Evolutionary conservation across 352 stramenopile species (phyloP).

Genomic region (Pythium brachiatum): DNA sequence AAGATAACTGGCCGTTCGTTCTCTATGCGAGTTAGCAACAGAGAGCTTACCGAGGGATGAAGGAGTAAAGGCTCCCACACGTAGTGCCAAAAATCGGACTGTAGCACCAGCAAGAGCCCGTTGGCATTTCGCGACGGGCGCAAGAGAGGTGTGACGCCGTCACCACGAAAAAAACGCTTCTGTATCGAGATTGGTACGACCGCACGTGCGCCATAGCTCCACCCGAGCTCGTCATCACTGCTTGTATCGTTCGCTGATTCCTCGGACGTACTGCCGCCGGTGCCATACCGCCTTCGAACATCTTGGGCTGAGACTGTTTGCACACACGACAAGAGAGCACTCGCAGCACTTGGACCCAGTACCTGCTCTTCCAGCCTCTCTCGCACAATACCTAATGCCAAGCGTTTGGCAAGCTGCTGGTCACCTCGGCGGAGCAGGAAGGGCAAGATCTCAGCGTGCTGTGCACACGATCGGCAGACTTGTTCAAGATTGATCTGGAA

Average conservation of each 20-base stretch:
- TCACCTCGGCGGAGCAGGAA: conserved; percentile 66
- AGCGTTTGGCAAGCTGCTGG: conserved; percentile 37
- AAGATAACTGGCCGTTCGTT: no score
- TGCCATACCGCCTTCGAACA: conserved; percentile 20
- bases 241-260: conserved; percentile 37
- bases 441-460: conserved; percentile 57
- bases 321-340: conserved; percentile 37
- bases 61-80: conserved; percentile 53
- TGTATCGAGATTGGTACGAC: conserved; percentile 23
- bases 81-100: conserved; percentile 56
- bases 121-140: conserved; percentile 30
- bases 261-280: conserved; percentile 18
- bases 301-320: conserved; percentile 45
- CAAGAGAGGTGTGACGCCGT: not conserved
- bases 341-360: conserved; percentile 29
- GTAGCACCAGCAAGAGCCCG: conserved; percentile 46
- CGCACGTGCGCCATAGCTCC: conserved; percentile 8
- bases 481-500: conserved; percentile 64
- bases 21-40: no score
- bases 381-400: conserved; percentile 53
- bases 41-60: conserved; percentile 32
- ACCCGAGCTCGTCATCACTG: conserved; percentile 33
- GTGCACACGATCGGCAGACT: conserved; percentile 54
- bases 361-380: conserved; percentile 56
- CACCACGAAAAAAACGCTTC: conserved; percentile 11